A percentile compares a stretch with the other conserved stretches of the same genome.
These are phyloP conservation scores for Populus ilicifolia DNA, from an alignment of 345 rosid genomes.

Conservation along the genomic window DNA sequence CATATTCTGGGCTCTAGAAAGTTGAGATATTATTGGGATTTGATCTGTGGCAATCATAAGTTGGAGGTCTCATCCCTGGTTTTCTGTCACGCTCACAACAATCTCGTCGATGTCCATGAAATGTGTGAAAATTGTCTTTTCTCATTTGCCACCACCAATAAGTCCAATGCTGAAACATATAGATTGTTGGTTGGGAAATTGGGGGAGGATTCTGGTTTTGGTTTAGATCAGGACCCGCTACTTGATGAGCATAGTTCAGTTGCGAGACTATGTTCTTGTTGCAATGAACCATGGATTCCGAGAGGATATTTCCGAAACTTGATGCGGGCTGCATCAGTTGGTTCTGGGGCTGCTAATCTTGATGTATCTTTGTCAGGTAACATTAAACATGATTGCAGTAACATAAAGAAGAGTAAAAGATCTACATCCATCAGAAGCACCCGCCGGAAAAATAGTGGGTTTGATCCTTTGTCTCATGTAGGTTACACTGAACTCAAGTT, in stretches of 20 bases:
- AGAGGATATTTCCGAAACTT: conserved; percentile 30
- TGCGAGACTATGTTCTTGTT: conserved; percentile 56
- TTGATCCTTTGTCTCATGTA: conserved; percentile 50
- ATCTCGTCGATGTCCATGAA: conserved; percentile 71
- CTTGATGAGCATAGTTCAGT: conserved; percentile 21
- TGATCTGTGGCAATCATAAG: conserved; percentile 74
- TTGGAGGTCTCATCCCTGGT: conserved; percentile 80
- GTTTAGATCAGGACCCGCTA: conserved; percentile 28
- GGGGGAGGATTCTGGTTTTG: conserved; percentile 50
- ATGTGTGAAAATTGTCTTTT: conserved; percentile 78
- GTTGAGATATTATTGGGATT: conserved; percentile 54
- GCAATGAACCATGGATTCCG: conserved; percentile 51
- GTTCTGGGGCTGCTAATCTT: conserved; percentile 28
- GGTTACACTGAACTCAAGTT: conserved; percentile 65
- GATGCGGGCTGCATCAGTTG: conserved; percentile 27
- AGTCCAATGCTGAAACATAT: conserved; percentile 77
- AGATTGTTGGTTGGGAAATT: conserved; percentile 74
- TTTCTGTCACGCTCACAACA: conserved; percentile 70
- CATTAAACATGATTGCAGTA: conserved; percentile 18
- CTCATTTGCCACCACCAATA: conserved; percentile 69
- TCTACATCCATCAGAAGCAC: conserved; percentile 17
- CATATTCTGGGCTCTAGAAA: conserved; percentile 55
- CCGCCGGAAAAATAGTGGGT: conserved; percentile 27
- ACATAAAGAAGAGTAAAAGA: conserved; percentile 18
- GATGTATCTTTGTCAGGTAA: conserved; percentile 28